Evolutionary conservation across 1,284 basidiomycete genomes (phyloP), one percentile per base, ranked within the genome.

Genomic region (Apiotrichum gracile): DNA sequence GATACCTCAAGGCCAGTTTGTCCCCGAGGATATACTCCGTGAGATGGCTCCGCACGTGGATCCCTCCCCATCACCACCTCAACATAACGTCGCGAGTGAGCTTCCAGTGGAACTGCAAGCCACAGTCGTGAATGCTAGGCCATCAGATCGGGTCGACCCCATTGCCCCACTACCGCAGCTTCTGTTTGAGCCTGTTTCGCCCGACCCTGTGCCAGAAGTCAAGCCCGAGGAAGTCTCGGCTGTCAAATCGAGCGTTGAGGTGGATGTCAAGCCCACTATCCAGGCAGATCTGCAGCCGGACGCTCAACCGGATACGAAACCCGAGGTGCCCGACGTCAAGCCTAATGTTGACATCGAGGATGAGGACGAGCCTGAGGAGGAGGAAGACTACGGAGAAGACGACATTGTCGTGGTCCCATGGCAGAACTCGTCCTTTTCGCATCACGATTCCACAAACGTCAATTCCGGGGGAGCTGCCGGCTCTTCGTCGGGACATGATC

Each of bases 331-430:
- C 37, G 29, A 47, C 14, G 48, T 21, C 8, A 21, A 26, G 17
- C 51, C 27, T 31, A 26, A 38, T 12, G 35, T 49, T 16, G 39
- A 49, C 9, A 47, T 39, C 14, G 49, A 51, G 29, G 67, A 46
- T 0, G 38, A 40, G 12, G 31, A 38, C 0, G 44, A 50, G 19
- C 17, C n/a, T 1, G 58, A 60, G 7, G 62, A 61, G 19, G 64
- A 65, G 26, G 68, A 65, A 48, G 63, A 60, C 19, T 54, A 54
- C 10, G 57, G 51, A 26, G 62, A 60, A 5, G 51, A 59, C 10
- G 52, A 55, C 1, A 33, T 45, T 14, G 40, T 34, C 21, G 43
- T 45, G 12, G 29, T 45, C 16, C 43, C 43, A 8, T 34, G 29
- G 29, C 29, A 22, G 14, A 24, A 33, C 2, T 33, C 29, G 6